Percentiles rank a stretch among this genome's conserved stretches.
phyloP scores from a whole-genome alignment of 2,329 filamentous ascomycete genomes.

The Alternaria alternata region DNA sequence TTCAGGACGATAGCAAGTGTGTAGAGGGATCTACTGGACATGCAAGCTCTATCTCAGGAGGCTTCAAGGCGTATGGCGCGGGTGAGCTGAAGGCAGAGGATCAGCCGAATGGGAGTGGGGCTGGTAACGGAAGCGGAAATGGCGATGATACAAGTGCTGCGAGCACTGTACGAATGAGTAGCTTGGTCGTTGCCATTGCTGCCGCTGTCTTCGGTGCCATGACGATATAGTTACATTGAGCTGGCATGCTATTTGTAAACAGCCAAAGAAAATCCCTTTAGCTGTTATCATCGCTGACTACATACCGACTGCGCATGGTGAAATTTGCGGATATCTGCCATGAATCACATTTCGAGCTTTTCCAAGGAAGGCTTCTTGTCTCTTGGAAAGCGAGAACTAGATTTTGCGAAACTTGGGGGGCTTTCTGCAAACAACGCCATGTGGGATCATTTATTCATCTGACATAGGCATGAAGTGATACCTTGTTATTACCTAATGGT shows the following conservation, averaged over 20 bases:
- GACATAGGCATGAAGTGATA: not conserved
- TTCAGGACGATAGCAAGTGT: constrained; percentile 29
- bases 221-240: constrained; percentile 11
- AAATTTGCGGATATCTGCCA: not conserved
- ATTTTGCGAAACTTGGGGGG: not conserved
- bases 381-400: not conserved
- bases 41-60: constrained; percentile 34
- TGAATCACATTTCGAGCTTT: not conserved
- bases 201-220: constrained; percentile 12
- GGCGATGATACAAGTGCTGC: constrained; percentile 1
- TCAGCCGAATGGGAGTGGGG: constrained; percentile 16
- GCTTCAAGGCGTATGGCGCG: constrained; percentile 36
- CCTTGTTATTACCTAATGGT: not conserved
- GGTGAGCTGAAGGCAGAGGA: constrained; percentile 28
- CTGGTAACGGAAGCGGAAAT: not conserved
- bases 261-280: not conserved
- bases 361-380: not conserved
- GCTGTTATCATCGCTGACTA: not conserved
- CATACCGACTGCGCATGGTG: too few species aligned
- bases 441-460: not conserved
- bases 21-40: constrained; percentile 35
- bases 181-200: constrained; percentile 3
- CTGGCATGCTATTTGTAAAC: not conserved
- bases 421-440: not conserved
- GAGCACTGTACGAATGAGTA: constrained; percentile 2